phyloP scores from a whole-genome alignment of 106 monocot species.

The Apostasia ramifera region DNA sequence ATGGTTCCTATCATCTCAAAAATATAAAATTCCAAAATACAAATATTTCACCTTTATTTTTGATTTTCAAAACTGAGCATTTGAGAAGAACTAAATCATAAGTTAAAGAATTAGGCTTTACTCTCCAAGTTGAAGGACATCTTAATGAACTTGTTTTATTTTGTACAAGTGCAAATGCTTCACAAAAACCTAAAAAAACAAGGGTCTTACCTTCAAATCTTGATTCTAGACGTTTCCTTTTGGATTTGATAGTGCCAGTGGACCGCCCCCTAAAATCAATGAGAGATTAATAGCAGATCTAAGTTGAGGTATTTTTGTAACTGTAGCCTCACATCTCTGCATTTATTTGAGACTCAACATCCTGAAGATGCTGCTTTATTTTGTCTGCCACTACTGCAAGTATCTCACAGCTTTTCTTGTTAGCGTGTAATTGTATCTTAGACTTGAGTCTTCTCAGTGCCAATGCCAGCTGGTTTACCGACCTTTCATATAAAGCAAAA shows the following conservation, averaged over 20 bases:
- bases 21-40: too few species aligned
- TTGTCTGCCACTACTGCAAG: conserved; percentile 31
- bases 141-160: too few species aligned
- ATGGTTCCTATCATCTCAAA: too few species aligned
- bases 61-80: too few species aligned
- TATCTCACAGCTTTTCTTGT: conserved; percentile 45
- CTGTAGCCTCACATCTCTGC: conserved; percentile 40
- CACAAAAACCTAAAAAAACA: neutral
- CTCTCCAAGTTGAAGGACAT: too few species aligned
- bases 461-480: conserved; percentile 32
- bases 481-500: conserved; percentile 22
- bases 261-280: conserved; percentile 50
- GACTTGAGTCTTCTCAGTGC: conserved; percentile 35
- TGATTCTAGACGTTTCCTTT: conserved; percentile 73
- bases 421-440: conserved; percentile 33
- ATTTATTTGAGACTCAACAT: conserved; percentile 47
- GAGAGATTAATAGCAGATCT: neutral
- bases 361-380: conserved; percentile 28
- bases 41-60: too few species aligned
- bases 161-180: too few species aligned
- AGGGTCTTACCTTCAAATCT: conserved; percentile 59
- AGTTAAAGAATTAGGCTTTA: too few species aligned
- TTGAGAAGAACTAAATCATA: too few species aligned
- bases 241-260: conserved; percentile 34
- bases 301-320: neutral